These are phyloP conservation scores for Macrophomina tecta DNA, from an alignment of 2,329 filamentous ascomycete genomes.

Conservation along the genomic window DNA sequence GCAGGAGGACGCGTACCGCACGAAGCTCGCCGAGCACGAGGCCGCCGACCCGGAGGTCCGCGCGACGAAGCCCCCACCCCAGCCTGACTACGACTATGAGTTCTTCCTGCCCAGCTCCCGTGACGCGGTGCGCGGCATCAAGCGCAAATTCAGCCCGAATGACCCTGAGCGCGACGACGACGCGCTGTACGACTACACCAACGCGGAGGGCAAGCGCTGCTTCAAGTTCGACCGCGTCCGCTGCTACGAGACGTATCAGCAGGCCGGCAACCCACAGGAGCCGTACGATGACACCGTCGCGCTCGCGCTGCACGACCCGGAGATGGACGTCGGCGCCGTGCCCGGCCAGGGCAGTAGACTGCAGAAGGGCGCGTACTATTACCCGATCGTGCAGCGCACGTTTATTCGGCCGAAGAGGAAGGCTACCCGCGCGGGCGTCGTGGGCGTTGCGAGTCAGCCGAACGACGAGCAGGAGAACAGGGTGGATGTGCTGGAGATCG, in stretches of 20 bases:
- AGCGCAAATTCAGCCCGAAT: slow-evolving; percentile 63
- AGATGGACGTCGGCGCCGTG: slow-evolving; percentile 35
- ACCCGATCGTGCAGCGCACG: slow-evolving; percentile 64
- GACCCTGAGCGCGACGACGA: slow-evolving; percentile 58
- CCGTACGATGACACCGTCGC: slow-evolving; percentile 63
- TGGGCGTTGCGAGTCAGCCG: slow-evolving; percentile 45
- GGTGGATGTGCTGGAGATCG: slow-evolving; percentile 60
- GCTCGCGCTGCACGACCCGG: slow-evolving; percentile 62
- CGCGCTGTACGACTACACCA: slow-evolving; percentile 42
- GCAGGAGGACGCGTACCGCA: slow-evolving; percentile 45
- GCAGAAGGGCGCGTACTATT: slow-evolving; percentile 65
- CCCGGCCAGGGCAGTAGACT: slow-evolving; percentile 35
- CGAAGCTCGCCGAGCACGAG: slow-evolving; percentile 40
- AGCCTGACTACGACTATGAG: slow-evolving; percentile 64
- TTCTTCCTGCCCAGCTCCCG: slow-evolving; percentile 62
- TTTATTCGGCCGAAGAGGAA: slow-evolving; percentile 57
- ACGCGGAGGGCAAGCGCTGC: slow-evolving; percentile 49
- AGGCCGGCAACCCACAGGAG: slow-evolving; percentile 57
- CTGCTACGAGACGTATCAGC: slow-evolving; percentile 65
- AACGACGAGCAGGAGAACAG: slow-evolving; percentile 51
- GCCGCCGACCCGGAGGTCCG: slow-evolving; percentile 52
- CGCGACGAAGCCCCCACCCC: slow-evolving; percentile 52
- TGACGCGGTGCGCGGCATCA: slow-evolving; percentile 57
- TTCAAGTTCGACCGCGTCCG: slow-evolving; percentile 64
- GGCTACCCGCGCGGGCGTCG: slow-evolving; percentile 48